Conservation (phyloP, 2,329 filamentous ascomycete species). For the Sphaerostilbella broomeana region DNA sequence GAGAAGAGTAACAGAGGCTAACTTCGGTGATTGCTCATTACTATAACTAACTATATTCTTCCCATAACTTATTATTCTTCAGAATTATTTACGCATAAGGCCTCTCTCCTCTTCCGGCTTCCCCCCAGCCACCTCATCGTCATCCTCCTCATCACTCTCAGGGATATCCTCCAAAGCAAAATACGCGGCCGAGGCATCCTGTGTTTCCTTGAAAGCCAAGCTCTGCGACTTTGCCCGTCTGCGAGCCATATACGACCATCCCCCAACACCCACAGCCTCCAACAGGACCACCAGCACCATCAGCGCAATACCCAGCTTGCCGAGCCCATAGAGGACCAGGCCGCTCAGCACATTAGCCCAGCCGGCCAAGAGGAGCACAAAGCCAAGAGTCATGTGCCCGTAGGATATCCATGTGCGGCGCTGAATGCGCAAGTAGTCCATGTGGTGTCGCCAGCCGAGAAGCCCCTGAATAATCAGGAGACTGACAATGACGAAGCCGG, state of each 20-base stretch:
- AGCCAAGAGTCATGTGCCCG: constrained; percentile 14
- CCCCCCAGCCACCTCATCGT: not conserved
- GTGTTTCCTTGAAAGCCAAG: constrained; percentile 5
- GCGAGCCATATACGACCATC: constrained; percentile 5
- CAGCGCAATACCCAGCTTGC: constrained; percentile 7
- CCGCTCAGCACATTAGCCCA: constrained; percentile 13
- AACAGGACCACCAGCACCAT: not conserved
- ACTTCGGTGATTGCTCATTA: too few species aligned
- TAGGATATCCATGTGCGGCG: constrained; percentile 17
- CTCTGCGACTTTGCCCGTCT: not conserved
- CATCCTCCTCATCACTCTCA: constrained; percentile 12
- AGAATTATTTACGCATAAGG: constrained; percentile 6
- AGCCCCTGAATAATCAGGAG: constrained; percentile 12
- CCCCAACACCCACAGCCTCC: constrained; percentile 3
- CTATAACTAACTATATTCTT: too few species aligned
- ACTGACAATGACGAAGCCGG: constrained; percentile 11
- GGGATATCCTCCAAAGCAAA: constrained; percentile 12
- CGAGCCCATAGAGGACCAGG: constrained; percentile 5
- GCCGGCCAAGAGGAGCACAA: constrained; percentile 10
- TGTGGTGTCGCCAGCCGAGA: constrained; percentile 17
- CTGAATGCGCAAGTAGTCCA: constrained; percentile 15
- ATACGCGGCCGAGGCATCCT: constrained; percentile 10
- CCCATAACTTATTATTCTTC: not conserved
- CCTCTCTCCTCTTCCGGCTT: constrained; percentile 7
- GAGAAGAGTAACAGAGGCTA: too few species aligned